Base-by-base conservation (phyloP, 2,329 filamentous ascomycete genomes). In the Chrysosporium keratinophilum region DNA sequence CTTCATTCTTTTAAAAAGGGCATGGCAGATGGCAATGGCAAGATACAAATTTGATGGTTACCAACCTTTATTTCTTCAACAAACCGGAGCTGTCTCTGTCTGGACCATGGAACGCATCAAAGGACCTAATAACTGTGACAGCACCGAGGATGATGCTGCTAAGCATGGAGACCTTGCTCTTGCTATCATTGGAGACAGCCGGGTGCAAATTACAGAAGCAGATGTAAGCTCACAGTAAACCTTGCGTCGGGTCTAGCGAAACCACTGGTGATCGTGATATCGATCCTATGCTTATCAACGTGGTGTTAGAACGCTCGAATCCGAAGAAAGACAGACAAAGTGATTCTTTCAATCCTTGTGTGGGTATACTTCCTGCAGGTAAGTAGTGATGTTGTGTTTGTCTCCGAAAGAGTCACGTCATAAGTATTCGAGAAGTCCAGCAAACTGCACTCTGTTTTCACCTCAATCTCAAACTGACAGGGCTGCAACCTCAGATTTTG, bases 271-370 rank as follows among this genome's bases (percentile, higher is more conserved):
- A 14, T 10, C 20, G 15, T 51, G 28, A 40, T 37, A 37, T 37
- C 23, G 5, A 28, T 10, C 12, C 6, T 17, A 37, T 37, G 17
- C 5, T 19, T 50, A 20, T 14, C 5, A 19, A 9, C 20, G 15
- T 23, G 28, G 33, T 48, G 39, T 14, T 45, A 75, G 74, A 78
- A 76, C 65, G 76, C 72, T 58, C 74, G 76, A 9, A 83, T 84
- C 57, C 73, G 77, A 23, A 74, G 73, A 41, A 83, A 83, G 65
- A 84, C 80, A 0, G 82, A 85, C 62, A 74, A 71, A 47, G 72
- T 74, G 28, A 80, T 85, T 52, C 71, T 85, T 1, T 35, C 66
- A 12, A 65, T 74, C 17, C 61, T 74, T 7, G 61, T 69, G n/a
- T 74, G 72, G 72, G 69, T 73, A 7, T 74, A 74, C 55, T 73